These are phyloP conservation scores for Physcia stellaris DNA, from an alignment of 495 filamentous ascomycete species.

Conservation along the genomic window DNA sequence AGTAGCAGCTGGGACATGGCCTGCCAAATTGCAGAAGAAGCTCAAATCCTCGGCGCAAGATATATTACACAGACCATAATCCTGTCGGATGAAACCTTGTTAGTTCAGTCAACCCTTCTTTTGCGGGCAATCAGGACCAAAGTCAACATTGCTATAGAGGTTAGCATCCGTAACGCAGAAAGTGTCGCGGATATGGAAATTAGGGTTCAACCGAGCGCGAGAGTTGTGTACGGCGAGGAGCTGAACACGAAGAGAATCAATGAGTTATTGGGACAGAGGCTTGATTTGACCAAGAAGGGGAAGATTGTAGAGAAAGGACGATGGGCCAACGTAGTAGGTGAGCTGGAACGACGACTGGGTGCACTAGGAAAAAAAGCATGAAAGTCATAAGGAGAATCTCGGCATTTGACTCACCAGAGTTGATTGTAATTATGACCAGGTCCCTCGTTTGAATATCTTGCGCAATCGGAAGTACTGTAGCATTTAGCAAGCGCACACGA, in stretches of 20 bases:
- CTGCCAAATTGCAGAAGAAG: constrained; percentile 32
- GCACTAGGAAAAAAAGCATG: constrained; percentile 35
- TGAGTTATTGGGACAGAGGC: constrained; percentile 39
- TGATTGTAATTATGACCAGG: too few species aligned
- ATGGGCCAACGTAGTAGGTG: constrained; percentile 44
- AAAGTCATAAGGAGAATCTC: too few species aligned
- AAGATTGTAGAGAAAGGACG: constrained; percentile 15
- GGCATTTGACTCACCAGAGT: too few species aligned
- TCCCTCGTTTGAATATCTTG: too few species aligned
- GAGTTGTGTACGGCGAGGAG: constrained; percentile 52
- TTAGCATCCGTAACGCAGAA: constrained; percentile 24
- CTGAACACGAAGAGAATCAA: constrained; percentile 50
- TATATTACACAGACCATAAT: constrained; percentile 40
- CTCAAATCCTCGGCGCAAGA: constrained; percentile 37
- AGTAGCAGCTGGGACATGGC: constrained; percentile 47
- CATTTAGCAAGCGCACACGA: too few species aligned
- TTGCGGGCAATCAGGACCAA: constrained; percentile 44
- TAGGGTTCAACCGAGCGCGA: constrained; percentile 24
- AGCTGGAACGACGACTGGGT: constrained; percentile 40
- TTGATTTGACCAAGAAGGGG: constrained; percentile 28
- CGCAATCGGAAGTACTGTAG: too few species aligned
- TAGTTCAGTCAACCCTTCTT: constrained; percentile 38
- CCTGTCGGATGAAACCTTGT: constrained; percentile 41
- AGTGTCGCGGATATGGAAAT: constrained; percentile 20
- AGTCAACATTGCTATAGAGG: constrained; percentile 38